These are phyloP conservation scores for Exserohilum rostratum DNA, from an alignment of 2,329 filamentous ascomycete genomes.

Conservation along the genomic window DNA sequence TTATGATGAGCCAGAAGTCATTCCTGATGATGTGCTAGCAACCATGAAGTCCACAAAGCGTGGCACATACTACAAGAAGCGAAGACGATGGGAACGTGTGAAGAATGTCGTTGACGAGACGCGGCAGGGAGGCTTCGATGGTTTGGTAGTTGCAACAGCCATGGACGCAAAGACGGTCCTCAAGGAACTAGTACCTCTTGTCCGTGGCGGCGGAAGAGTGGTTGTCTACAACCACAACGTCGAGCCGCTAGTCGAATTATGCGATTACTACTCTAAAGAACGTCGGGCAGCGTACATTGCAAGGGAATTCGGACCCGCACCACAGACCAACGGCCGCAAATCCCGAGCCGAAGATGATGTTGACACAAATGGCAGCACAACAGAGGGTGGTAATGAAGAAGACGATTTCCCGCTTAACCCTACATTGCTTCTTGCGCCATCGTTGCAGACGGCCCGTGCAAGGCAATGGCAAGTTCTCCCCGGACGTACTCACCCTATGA, in stretches of 20 bases:
- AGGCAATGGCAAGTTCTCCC: constrained; percentile 90
- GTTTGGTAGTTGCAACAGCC: constrained; percentile 78
- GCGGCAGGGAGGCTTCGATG: constrained; percentile 77
- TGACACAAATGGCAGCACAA: constrained; percentile 20
- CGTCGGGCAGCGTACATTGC: constrained; percentile 71
- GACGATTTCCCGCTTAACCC: constrained; percentile 88
- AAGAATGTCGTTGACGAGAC: constrained; percentile 76
- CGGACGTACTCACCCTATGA: constrained; percentile 88
- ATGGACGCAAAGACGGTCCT: constrained; percentile 83
- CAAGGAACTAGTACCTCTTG: constrained; percentile 75
- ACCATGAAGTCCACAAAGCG: constrained; percentile 81
- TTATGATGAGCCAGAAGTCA: constrained; percentile 70
- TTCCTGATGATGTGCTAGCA: constrained; percentile 66
- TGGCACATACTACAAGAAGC: constrained; percentile 87
- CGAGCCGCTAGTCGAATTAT: constrained; percentile 77
- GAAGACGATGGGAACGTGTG: constrained; percentile 77
- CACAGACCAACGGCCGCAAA: constrained; percentile 8
- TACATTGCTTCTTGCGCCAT: constrained; percentile 77
- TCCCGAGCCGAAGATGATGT: constrained; percentile 26
- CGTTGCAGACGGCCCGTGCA: constrained; percentile 79
- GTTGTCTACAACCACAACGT: constrained; percentile 83
- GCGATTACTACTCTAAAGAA: constrained; percentile 83
- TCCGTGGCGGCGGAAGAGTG: constrained; percentile 81
- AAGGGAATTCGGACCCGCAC: constrained; percentile 31
- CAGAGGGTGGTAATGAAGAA: constrained; percentile 31